Evolutionary conservation across 129 eudicot genomes (phyloP).

Genomic region (Artemisia tridentata): DNA sequence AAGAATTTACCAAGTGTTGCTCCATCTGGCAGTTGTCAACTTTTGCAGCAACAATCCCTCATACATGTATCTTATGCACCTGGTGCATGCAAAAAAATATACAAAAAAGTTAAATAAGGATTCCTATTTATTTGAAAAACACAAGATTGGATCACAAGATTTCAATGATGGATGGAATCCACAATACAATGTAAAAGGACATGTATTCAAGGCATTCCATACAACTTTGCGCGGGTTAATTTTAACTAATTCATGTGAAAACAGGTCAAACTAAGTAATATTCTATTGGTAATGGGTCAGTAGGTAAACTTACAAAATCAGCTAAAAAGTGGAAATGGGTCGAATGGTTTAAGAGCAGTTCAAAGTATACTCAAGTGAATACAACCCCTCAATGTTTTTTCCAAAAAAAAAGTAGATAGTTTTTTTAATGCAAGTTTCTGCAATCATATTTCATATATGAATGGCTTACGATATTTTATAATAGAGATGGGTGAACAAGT

Average conservation of each 20-base stretch:
- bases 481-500: not conserved
- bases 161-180: not conserved
- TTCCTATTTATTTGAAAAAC: not conserved
- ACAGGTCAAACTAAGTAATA: not conserved
- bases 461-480: not conserved
- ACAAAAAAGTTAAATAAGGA: not conserved
- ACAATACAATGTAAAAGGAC: not conserved
- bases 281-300: not conserved
- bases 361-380: not conserved
- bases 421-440: not conserved
- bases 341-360: not conserved
- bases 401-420: not conserved
- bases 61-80: constrained; percentile 18
- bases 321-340: not conserved
- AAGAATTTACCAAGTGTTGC: not conserved
- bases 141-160: not conserved
- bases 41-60: not conserved
- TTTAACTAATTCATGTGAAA: not conserved
- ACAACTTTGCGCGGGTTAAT: not conserved
- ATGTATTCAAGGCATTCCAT: not conserved
- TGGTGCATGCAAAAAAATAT: constrained; percentile 7
- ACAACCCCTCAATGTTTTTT: not conserved
- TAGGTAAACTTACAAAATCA: not conserved
- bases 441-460: not conserved
- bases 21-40: not conserved